These are phyloP conservation scores for Hymenoscyphus fraxineus DNA, from an alignment of 2,329 filamentous ascomycete species.

Conservation along the genomic window DNA sequence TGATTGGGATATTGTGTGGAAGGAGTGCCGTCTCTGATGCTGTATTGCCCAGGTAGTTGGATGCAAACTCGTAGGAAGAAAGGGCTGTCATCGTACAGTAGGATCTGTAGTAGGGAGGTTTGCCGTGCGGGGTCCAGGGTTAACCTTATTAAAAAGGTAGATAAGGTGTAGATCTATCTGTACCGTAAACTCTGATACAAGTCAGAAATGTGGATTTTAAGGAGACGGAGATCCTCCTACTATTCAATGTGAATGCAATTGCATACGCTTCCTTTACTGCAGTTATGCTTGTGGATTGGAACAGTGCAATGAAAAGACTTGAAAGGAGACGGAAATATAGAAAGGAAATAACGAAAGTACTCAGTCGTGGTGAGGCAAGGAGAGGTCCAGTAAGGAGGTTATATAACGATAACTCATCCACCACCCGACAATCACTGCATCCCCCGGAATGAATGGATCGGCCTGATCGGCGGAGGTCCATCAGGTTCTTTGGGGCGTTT, in stretches of 20 bases:
- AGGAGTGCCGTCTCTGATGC: constrained; percentile 2
- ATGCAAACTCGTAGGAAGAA: not conserved
- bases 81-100: not conserved
- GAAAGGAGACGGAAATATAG: not conserved
- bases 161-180: not conserved
- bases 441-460: not conserved
- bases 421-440: not conserved
- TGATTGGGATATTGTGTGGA: not conserved
- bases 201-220: not conserved
- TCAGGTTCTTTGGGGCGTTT: not conserved
- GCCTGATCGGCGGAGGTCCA: not conserved
- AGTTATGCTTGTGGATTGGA: not conserved
- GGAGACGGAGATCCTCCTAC: not conserved
- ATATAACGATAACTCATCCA: constrained; percentile 11
- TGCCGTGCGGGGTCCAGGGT: not conserved
- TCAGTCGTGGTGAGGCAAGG: too few species aligned
- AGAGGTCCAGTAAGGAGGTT: not conserved
- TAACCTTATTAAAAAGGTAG: not conserved
- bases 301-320: not conserved
- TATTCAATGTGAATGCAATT: not conserved
- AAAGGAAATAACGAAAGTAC: not conserved
- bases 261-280: not conserved
- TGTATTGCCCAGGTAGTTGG: not conserved
- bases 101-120: not conserved
- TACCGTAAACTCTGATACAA: not conserved